Conservation (phyloP, 768 basidiomycete genomes). For the Serendipita sp. region DNA sequence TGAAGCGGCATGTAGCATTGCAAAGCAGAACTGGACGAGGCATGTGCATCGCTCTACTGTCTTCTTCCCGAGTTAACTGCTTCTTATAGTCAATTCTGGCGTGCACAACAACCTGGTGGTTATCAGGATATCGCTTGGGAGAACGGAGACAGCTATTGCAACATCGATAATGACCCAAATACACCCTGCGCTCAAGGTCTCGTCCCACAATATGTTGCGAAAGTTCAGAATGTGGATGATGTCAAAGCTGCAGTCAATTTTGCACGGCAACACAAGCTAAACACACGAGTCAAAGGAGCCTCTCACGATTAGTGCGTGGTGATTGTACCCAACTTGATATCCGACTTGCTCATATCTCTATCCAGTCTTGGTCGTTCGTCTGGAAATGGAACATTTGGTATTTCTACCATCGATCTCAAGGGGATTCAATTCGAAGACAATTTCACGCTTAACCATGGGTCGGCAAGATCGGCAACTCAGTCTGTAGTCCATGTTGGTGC, state of each 20-base stretch:
- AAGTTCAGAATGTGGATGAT: neutral
- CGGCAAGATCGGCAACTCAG: slow-evolving; percentile 11
- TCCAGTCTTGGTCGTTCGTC: slow-evolving; percentile 22
- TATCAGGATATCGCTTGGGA: neutral
- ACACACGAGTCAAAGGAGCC: slow-evolving; percentile 4
- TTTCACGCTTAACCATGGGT: slow-evolving; percentile 21
- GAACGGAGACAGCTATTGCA: neutral
- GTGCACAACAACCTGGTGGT: neutral
- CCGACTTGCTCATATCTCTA: neutral
- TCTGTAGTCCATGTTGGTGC: neutral
- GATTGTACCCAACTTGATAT: neutral
- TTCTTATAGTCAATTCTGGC: neutral
- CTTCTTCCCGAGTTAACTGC: neutral
- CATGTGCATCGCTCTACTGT: neutral
- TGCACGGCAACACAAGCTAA: slow-evolving; percentile 8
- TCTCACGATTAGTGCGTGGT: slow-evolving; percentile 20
- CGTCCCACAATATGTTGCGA: too few species aligned
- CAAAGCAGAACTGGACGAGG: slow-evolving; percentile 1
- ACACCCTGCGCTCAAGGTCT: too few species aligned
- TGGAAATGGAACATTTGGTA: slow-evolving; percentile 21
- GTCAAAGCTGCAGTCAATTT: slow-evolving; percentile 5
- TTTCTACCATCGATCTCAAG: slow-evolving; percentile 29
- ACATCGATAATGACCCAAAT: neutral
- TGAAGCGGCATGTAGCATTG: neutral
- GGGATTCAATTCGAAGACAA: slow-evolving; percentile 20